Evolutionary conservation across 805 yeast species (phyloP), one percentile per base, ranked within the genome.

Genomic region (Wickerhamomyces hampshirensis): DNA sequence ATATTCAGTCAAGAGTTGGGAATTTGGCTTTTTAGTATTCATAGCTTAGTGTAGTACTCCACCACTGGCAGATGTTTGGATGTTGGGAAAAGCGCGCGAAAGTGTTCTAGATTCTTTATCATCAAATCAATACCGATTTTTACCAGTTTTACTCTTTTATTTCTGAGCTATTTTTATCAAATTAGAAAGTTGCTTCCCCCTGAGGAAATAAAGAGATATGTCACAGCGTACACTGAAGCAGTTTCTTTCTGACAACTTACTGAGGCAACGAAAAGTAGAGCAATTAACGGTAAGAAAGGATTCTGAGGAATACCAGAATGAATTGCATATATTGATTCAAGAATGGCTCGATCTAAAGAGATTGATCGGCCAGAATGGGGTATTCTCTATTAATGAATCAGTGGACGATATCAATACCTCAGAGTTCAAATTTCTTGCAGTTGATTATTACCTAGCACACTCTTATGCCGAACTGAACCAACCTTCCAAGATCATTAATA

Each of bases 341-440:
- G 61, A 65, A 33, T 64, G 78, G 47, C 47, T 64, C n/a, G 48
- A 62, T n/a, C 55, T 82, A 23, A 66, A 71, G 42, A 42, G 47
- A 1, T 54, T 64, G 10, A 65, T 80, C 1, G 60, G 66, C 10
- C 59, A 62, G n/a, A 58, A 78, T 13, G 66, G 77, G 3, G 55
- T 87, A 17, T 87, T 84, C 60, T 82, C 91, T 48, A 59, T 62
- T 10, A 86, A 86, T 55, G 96, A 88, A 54, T 51, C 68, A 0
- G 39, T 84, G 3, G 84, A 77, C 1, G 97, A 88, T 48, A 50
- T 88, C 9, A 65, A 72, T 27, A 81, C 94, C 1, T 55, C 62
- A 5, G 77, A 84, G 30, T 54, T 88, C 14, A 76, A 75, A 38
- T 84, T 73, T 45, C 53, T 85, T 14, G 62, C 73, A 5, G 51